Evolutionary conservation across 768 basidiomycete species (phyloP).

Genomic region (Podaxis sp.): DNA sequence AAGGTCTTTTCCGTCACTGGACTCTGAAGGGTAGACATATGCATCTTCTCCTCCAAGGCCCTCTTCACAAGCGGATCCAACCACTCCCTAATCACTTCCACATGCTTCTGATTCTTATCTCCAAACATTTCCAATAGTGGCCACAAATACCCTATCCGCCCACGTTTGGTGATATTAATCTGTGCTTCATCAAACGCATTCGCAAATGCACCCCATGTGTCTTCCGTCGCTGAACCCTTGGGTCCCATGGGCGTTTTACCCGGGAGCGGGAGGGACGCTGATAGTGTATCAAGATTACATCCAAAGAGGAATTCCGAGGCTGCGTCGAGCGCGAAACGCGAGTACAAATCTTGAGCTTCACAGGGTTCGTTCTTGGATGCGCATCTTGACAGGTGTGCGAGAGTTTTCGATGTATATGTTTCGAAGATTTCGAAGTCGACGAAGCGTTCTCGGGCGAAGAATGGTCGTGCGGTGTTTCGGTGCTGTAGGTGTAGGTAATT

Average conservation of each 20-base stretch:
- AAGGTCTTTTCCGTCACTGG: constrained; percentile 58
- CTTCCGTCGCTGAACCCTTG: constrained; percentile 60
- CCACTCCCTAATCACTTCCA: constrained; percentile 54
- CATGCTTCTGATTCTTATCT: constrained; percentile 51
- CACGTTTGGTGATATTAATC: constrained; percentile 47
- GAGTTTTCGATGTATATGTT: constrained; percentile 44
- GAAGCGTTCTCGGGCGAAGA: constrained; percentile 72
- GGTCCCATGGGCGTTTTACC: constrained; percentile 45
- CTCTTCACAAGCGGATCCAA: constrained; percentile 62
- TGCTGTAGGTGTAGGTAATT: constrained; percentile 41
- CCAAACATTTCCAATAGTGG: constrained; percentile 58
- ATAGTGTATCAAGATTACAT: constrained; percentile 59
- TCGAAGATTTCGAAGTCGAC: constrained; percentile 73
- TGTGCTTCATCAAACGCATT: constrained; percentile 61
- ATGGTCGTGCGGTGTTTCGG: constrained; percentile 66
- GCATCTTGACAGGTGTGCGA: constrained; percentile 47
- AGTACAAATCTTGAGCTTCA: constrained; percentile 68
- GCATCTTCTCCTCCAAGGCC: constrained; percentile 47
- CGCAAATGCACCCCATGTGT: constrained; percentile 62
- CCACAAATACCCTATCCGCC: constrained; percentile 56
- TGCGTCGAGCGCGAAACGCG: constrained; percentile 68
- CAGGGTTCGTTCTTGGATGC: constrained; percentile 40
- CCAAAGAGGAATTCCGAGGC: constrained; percentile 78
- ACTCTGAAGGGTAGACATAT: constrained; percentile 33
- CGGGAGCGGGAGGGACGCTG: constrained; percentile 50